phyloP scores from a whole-genome alignment of 2,329 filamentous ascomycete species.

The Neofusicoccum kwambonambiense region DNA sequence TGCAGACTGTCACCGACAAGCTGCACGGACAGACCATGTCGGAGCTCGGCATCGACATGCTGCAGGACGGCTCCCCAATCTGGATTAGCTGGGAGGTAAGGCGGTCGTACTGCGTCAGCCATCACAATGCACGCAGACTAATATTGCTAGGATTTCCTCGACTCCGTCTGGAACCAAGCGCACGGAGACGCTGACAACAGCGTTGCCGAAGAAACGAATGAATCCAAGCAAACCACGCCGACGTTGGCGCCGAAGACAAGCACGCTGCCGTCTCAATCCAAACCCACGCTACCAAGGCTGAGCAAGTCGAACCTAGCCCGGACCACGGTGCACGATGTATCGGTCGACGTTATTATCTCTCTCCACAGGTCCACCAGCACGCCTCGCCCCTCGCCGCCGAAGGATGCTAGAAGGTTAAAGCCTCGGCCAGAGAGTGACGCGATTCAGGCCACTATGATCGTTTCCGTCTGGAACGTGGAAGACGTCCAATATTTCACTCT shows the following conservation, averaged over 20 bases:
- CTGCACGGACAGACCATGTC: constrained; percentile 66
- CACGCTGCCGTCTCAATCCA: background rate
- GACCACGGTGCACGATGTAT: constrained; percentile 56
- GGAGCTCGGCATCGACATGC: constrained; percentile 70
- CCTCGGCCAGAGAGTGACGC: constrained; percentile 25
- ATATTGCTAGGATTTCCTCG: constrained; percentile 39
- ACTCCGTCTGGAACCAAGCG: constrained; percentile 43
- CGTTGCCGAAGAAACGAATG: background rate
- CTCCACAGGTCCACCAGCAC: constrained; percentile 31
- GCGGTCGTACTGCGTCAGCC: background rate
- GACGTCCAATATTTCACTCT: constrained; percentile 69
- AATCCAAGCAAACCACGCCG: constrained; percentile 6
- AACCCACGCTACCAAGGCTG: constrained; percentile 25
- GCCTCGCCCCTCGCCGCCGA: background rate
- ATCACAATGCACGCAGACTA: background rate
- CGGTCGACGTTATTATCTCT: constrained; percentile 67
- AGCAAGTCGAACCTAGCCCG: constrained; percentile 38
- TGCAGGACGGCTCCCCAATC: constrained; percentile 62
- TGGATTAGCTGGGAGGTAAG: constrained; percentile 52
- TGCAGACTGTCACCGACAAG: constrained; percentile 53
- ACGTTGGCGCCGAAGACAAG: constrained; percentile 18
- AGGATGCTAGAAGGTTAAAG: constrained; percentile 25
- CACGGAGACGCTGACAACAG: constrained; percentile 8
- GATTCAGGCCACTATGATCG: constrained; percentile 70
- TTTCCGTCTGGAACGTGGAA: constrained; percentile 71